These are phyloP conservation scores for Myxozyma monticola DNA, from an alignment of 805 yeast species.

Conservation along the genomic window DNA sequence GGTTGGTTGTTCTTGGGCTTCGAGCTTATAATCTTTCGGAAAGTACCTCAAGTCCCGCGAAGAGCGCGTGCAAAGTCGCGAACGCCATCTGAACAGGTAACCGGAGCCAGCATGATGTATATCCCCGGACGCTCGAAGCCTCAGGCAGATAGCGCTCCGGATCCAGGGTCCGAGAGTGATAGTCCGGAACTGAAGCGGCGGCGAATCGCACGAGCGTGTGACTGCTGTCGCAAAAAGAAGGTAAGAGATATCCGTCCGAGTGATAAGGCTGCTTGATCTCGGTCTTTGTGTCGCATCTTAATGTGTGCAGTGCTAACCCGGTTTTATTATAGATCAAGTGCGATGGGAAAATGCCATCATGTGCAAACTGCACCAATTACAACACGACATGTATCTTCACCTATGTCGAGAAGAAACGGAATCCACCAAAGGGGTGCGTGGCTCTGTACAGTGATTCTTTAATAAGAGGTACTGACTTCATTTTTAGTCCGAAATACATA, in stretches of 20 bases:
- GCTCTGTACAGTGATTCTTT: neutral
- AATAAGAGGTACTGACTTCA: neutral
- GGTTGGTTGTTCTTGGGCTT: too few species aligned
- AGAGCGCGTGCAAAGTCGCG: too few species aligned
- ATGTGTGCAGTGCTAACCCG: neutral
- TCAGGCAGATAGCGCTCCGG: too few species aligned
- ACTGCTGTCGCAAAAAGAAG: constrained; percentile 48
- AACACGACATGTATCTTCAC: constrained; percentile 33
- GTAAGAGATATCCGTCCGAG: neutral
- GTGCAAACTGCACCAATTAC: constrained; percentile 35
- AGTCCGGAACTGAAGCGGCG: constrained; percentile 34
- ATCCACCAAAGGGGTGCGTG: constrained; percentile 30
- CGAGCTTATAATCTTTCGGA: too few species aligned
- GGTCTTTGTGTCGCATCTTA: too few species aligned
- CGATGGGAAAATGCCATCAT: constrained; percentile 40
- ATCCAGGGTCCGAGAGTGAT: neutral
- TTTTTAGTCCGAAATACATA: constrained; percentile 29
- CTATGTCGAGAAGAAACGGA: constrained; percentile 32
- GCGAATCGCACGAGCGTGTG: constrained; percentile 50
- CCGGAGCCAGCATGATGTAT: too few species aligned
- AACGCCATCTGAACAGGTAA: too few species aligned
- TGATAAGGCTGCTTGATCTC: neutral
- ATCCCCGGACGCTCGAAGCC: too few species aligned
- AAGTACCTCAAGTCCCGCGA: too few species aligned
- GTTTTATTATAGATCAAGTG: constrained; percentile 38